Evolutionary conservation across 257 asterid species (phyloP).

Genomic region (Cynanchum wilfordii): DNA sequence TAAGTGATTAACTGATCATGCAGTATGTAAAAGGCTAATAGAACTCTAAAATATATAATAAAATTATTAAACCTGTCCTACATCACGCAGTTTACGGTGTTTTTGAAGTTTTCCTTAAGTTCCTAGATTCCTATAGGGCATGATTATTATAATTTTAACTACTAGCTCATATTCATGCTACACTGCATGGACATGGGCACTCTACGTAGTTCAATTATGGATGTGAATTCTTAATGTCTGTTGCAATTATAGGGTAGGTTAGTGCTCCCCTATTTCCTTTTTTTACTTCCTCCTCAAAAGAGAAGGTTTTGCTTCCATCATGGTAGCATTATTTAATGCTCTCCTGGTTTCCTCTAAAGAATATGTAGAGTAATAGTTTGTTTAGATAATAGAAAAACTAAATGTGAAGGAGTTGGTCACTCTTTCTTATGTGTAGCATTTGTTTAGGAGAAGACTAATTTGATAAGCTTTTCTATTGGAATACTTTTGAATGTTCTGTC

Average conservation of each 20-base stretch:
- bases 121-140: not conserved
- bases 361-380: not conserved
- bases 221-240: not conserved
- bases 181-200: not conserved
- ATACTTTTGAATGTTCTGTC: not conserved
- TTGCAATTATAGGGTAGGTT: not conserved
- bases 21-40: no score
- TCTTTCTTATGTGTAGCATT: not conserved
- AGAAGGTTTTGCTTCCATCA: not conserved
- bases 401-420: not conserved
- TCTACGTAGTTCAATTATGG: not conserved
- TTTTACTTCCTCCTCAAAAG: not conserved
- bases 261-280: not conserved
- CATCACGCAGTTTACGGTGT: not conserved
- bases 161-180: not conserved
- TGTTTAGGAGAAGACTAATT: not conserved
- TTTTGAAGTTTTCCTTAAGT: not conserved
- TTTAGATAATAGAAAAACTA: not conserved
- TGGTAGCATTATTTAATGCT: not conserved
- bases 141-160: not conserved
- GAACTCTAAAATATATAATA: no score
- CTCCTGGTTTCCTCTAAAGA: not conserved
- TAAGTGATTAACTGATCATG: not conserved
- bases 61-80: no score
- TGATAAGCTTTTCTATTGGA: not conserved